These are phyloP conservation scores for Leccinum uliginosum DNA, from an alignment of 768 basidiomycete genomes.

Conservation along the genomic window DNA sequence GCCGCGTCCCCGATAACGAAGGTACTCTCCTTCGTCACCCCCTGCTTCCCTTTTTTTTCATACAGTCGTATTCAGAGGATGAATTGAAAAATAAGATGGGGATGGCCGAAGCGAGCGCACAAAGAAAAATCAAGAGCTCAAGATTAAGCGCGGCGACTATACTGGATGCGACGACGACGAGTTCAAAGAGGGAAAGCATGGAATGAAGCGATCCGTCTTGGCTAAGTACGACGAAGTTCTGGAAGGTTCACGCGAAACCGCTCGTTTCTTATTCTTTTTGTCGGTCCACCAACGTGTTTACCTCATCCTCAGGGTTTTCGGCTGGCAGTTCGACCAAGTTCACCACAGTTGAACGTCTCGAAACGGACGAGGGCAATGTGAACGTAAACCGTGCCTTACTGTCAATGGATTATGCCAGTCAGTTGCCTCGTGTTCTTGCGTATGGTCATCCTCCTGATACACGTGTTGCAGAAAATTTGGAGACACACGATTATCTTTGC, in stretches of 20 bases:
- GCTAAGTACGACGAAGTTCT: slow-evolving; percentile 91
- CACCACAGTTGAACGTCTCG: slow-evolving; percentile 34
- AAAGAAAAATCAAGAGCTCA: slow-evolving; percentile 76
- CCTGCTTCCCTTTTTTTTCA: not conserved
- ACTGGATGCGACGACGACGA: slow-evolving; percentile 98
- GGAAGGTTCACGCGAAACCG: slow-evolving; percentile 67
- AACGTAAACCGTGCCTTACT: slow-evolving; percentile 77
- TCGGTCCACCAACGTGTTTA: not conserved
- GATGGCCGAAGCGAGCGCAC: slow-evolving; percentile 81
- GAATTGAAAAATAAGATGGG: slow-evolving; percentile 96
- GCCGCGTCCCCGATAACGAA: slow-evolving; percentile 41
- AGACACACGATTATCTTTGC: slow-evolving; percentile 81
- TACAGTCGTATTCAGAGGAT: slow-evolving; percentile 62
- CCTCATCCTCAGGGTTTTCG: slow-evolving; percentile 67
- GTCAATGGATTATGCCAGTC: slow-evolving; percentile 87
- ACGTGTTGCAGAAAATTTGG: slow-evolving; percentile 65
- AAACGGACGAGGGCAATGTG: slow-evolving; percentile 47
- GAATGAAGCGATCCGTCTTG: slow-evolving; percentile 79
- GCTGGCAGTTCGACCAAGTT: slow-evolving; percentile 54
- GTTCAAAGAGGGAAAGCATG: slow-evolving; percentile 68
- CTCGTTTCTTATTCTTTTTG: slow-evolving; percentile 31
- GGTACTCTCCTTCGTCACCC: slow-evolving; percentile 40
- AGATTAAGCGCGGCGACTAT: slow-evolving; percentile 87
- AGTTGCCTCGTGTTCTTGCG: slow-evolving; percentile 29
- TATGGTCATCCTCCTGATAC: slow-evolving; percentile 13